phyloP scores from a whole-genome alignment of 306 rosid species.

The Oemleria cerasiformis region DNA sequence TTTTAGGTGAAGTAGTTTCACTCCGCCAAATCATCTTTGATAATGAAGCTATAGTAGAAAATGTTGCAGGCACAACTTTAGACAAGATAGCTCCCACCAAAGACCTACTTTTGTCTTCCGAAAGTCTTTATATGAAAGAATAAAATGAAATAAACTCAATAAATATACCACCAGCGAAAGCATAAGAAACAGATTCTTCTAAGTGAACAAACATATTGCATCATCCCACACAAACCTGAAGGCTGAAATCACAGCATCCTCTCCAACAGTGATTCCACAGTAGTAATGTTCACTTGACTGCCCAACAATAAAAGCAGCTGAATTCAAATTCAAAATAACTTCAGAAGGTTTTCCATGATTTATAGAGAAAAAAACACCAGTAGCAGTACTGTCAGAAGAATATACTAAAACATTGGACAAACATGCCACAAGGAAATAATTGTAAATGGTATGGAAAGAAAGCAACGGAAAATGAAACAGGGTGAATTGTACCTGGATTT shows the following conservation, averaged over 20 bases:
- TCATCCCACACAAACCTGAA: conserved; percentile 66
- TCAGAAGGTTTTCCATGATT: conserved; percentile 69
- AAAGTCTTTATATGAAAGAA: conserved; percentile 53
- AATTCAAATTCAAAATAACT: conserved; percentile 91
- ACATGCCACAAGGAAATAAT: background rate
- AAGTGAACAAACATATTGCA: background rate
- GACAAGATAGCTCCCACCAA: conserved; percentile 88
- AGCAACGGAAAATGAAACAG: background rate
- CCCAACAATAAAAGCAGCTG: conserved; percentile 99
- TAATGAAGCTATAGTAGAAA: conserved; percentile 84
- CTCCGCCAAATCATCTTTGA: conserved; percentile 88
- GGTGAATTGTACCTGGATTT: conserved; percentile 62
- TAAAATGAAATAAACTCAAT: conserved; percentile 20
- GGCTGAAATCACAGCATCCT: conserved; percentile 94
- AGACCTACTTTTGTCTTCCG: conserved; percentile 86
- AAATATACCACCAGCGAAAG: conserved; percentile 12
- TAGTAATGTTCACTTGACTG: conserved; percentile 93
- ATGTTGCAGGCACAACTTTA: conserved; percentile 86
- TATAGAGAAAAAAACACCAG: conserved; percentile 19
- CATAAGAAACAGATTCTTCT: conserved; percentile 14
- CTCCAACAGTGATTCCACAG: conserved; percentile 92
- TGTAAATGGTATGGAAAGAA: background rate
- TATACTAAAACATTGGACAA: conserved; percentile 6
- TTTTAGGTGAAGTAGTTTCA: conserved; percentile 57
- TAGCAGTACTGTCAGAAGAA: conserved; percentile 19